These are phyloP conservation scores for Cryphonectria radicalis DNA, from an alignment of 2,329 filamentous ascomycete species.

Conservation along the genomic window DNA sequence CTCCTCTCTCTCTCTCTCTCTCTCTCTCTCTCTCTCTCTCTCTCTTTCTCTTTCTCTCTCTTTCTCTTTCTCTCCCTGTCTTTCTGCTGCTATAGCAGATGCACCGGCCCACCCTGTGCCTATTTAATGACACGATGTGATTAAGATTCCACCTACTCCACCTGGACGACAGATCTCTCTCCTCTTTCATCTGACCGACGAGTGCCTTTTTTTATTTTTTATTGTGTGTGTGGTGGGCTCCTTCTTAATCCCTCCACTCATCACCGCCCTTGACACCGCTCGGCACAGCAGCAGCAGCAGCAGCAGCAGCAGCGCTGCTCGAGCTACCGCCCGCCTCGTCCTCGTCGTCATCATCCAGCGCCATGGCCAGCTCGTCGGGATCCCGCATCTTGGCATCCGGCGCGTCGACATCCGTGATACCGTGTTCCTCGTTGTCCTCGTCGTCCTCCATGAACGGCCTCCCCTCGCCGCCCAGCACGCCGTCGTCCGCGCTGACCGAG, in stretches of 20 bases:
- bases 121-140: neutral
- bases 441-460: slow-evolving; percentile 43
- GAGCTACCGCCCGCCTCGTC: slow-evolving; percentile 43
- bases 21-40: no score
- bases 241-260: slow-evolving; percentile 45
- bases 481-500: slow-evolving; percentile 68
- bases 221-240: neutral
- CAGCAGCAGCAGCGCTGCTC: slow-evolving; percentile 24
- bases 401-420: slow-evolving; percentile 42
- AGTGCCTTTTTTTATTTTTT: neutral
- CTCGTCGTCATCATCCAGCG: slow-evolving; percentile 62
- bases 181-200: neutral
- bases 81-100: neutral
- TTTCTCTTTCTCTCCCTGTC: neutral
- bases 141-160: neutral
- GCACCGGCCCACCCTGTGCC: neutral
- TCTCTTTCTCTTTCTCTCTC: neutral
- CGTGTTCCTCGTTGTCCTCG: slow-evolving; percentile 48
- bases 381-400: slow-evolving; percentile 70
- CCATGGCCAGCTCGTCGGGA: slow-evolving; percentile 66
- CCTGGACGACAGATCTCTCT: neutral
- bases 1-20: neutral
- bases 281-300: slow-evolving; percentile 32
- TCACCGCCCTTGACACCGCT: slow-evolving; percentile 50
- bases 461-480: slow-evolving; percentile 55